Percentiles rank a stretch among this genome's conserved stretches.
phyloP scores from a whole-genome alignment of 495 filamentous ascomycete species.

The Penicillium cataractarum region DNA sequence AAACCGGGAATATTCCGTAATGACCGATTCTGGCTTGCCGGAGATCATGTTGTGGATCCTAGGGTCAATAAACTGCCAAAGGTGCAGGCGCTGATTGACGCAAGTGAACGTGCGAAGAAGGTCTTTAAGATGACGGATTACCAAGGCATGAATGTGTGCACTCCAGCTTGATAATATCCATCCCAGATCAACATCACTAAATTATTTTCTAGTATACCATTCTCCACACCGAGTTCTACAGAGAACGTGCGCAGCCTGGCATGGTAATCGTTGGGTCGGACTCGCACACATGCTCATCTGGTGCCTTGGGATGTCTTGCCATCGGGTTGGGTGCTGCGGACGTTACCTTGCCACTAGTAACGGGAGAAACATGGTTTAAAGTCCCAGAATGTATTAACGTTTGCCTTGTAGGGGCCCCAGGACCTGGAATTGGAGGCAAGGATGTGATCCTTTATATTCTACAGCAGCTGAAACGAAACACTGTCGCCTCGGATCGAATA shows the following conservation, averaged over 20 bases:
- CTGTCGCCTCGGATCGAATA: conserved; percentile 46
- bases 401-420: conserved; percentile 35
- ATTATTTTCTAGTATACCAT: conserved; percentile 40
- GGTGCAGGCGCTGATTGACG: conserved; percentile 38
- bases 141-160: conserved; percentile 43
- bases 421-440: conserved; percentile 48
- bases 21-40: conserved; percentile 53
- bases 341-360: conserved; percentile 47
- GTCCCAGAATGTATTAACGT: conserved; percentile 48
- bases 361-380: conserved; percentile 52
- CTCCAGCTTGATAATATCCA: background rate
- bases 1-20: conserved; percentile 48
- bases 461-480: conserved; percentile 47
- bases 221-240: conserved; percentile 51
- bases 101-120: conserved; percentile 35
- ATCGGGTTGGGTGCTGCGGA: conserved; percentile 52
- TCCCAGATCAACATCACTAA: background rate
- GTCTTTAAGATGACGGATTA: conserved; percentile 51
- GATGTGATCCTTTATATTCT: conserved; percentile 52
- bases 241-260: conserved; percentile 49
- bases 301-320: conserved; percentile 41
- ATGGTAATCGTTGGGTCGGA: conserved; percentile 51
- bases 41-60: conserved; percentile 52
- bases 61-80: conserved; percentile 37
- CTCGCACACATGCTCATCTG: conserved; percentile 52